Evolutionary conservation across 768 basidiomycete species (phyloP).

Genomic region (Rhizopogon rudus): DNA sequence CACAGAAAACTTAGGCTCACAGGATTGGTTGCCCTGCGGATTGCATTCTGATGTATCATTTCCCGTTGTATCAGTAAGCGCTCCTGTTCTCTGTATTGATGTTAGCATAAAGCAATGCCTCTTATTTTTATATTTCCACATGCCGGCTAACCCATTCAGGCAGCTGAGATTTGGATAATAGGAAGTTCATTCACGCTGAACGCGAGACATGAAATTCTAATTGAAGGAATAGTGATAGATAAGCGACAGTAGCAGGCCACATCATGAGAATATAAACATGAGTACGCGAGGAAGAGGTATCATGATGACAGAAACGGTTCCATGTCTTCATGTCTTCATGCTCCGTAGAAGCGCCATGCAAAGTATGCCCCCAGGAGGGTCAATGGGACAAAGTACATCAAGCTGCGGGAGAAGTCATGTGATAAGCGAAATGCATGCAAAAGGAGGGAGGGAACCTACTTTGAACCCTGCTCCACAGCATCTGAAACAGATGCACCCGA

Average conservation of each 20-base stretch:
- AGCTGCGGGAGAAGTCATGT: constrained; percentile 30
- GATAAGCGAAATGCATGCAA: constrained; percentile 1
- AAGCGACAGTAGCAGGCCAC: constrained; percentile 3
- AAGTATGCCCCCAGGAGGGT: constrained; percentile 80
- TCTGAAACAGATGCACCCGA: constrained; percentile 33
- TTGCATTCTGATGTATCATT: neutral
- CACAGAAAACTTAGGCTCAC: constrained; percentile 1
- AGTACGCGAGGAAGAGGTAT: neutral
- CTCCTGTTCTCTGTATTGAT: neutral
- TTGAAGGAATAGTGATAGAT: constrained; percentile 9
- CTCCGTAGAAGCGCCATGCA: constrained; percentile 75
- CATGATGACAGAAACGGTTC: neutral
- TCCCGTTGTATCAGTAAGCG: neutral
- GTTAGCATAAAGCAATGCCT: neutral
- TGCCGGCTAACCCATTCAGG: neutral
- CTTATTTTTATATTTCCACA: neutral
- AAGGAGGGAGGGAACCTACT: constrained; percentile 36
- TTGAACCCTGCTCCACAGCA: constrained; percentile 65
- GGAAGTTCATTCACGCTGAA: neutral
- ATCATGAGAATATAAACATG: constrained; percentile 10
- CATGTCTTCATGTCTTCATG: constrained; percentile 11
- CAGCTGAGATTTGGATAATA: neutral
- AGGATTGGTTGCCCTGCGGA: neutral
- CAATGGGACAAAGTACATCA: constrained; percentile 85
- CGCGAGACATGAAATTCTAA: constrained; percentile 10